These are phyloP conservation scores for Cotoneaster glaucophyllus DNA, from an alignment of 306 rosid genomes.

Conservation along the genomic window DNA sequence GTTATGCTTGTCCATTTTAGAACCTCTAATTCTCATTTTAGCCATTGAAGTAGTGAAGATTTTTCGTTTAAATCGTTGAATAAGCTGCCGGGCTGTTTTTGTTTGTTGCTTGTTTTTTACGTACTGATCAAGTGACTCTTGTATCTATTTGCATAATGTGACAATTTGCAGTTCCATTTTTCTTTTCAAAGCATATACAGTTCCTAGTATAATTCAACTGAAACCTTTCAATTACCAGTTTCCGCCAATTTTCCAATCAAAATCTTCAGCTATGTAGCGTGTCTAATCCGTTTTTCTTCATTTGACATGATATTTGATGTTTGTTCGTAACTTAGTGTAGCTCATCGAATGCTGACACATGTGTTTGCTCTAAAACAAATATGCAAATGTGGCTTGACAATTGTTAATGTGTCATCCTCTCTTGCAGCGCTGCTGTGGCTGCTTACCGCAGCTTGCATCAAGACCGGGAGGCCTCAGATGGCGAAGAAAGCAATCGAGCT, in stretches of 20 bases:
- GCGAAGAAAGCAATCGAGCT: slow-evolving; percentile 19
- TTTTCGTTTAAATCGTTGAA: not conserved
- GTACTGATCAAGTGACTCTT: not conserved
- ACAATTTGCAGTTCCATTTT: not conserved
- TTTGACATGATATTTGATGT: not conserved
- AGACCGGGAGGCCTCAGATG: slow-evolving; percentile 8
- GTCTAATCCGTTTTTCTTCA: not conserved
- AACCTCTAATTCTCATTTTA: not conserved
- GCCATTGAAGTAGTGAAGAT: not conserved
- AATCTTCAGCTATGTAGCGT: not conserved
- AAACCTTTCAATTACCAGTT: not conserved
- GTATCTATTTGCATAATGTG: not conserved
- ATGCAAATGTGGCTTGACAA: no score
- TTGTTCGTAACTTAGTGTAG: not conserved
- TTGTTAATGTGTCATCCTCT: not conserved
- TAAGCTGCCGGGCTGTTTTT: not conserved
- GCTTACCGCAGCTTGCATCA: slow-evolving; percentile 18
- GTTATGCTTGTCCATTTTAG: not conserved
- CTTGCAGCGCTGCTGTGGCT: slow-evolving; percentile 25
- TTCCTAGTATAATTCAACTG: not conserved
- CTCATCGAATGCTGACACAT: not conserved
- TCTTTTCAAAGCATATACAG: not conserved
- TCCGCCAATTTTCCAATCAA: not conserved
- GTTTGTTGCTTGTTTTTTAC: not conserved
- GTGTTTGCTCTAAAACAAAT: no score